A percentile compares a stretch with the other conserved stretches of the same genome.
Conservation (phyloP, 495 filamentous ascomycete genomes). For the Annulohypoxylon moriforme region DNA sequence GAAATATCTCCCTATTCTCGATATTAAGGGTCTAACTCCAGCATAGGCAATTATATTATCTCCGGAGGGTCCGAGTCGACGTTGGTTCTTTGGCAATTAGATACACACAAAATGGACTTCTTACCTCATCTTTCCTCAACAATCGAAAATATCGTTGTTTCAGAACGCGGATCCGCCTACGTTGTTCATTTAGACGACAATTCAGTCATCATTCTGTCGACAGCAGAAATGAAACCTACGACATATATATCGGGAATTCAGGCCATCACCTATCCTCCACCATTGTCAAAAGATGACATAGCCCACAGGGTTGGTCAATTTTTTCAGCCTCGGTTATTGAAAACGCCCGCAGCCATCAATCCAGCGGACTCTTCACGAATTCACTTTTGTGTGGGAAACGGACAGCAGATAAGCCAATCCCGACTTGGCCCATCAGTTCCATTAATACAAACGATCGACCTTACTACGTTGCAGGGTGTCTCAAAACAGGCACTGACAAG, state of each 20-base stretch:
- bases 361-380: slow-evolving; percentile 55
- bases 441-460: slow-evolving; percentile 82
- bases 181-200: slow-evolving; percentile 89
- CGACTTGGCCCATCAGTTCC: slow-evolving; percentile 56
- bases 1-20: slow-evolving; percentile 35
- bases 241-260: slow-evolving; percentile 87
- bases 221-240: slow-evolving; percentile 82
- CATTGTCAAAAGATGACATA: slow-evolving; percentile 55
- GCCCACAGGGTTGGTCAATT: slow-evolving; percentile 51
- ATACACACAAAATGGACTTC: slow-evolving; percentile 80
- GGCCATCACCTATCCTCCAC: slow-evolving; percentile 59
- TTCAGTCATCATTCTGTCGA: slow-evolving; percentile 86
- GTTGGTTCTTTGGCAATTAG: slow-evolving; percentile 94
- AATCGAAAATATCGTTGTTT: slow-evolving; percentile 85
- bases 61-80: slow-evolving; percentile 93
- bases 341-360: slow-evolving; percentile 50
- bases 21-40: slow-evolving; percentile 32
- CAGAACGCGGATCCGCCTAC: slow-evolving; percentile 80
- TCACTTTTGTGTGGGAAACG: slow-evolving; percentile 60
- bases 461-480: slow-evolving; percentile 75
- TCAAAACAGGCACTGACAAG: slow-evolving; percentile 87
- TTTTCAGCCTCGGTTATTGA: slow-evolving; percentile 37
- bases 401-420: slow-evolving; percentile 55
- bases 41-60: slow-evolving; percentile 89
- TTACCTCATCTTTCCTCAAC: slow-evolving; percentile 88